Evolutionary conservation across 768 basidiomycete genomes (phyloP), one percentile per base, ranked within the genome.

Genomic region (Tremella yokohamensis): DNA sequence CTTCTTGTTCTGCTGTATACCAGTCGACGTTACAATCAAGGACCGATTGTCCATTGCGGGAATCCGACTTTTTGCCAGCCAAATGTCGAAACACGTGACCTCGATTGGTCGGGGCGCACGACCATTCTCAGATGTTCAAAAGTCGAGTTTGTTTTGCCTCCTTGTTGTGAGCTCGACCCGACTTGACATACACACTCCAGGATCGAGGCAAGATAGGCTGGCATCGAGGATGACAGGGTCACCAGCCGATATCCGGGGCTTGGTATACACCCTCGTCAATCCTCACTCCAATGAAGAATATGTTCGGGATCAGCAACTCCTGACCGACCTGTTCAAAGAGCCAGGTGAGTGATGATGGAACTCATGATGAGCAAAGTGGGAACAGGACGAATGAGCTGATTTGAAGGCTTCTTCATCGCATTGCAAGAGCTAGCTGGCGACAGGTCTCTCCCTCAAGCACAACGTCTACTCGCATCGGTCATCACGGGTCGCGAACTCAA

Each of bases 401-500:
- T 22, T 22, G 22, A 44, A 76, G 75, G 63, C 2, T 72, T 70
- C 58, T 67, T 73, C 54, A 52, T 70, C 9, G 64, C 62, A 13
- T 55, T 76, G 7, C 75, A 76, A 40, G 66, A 59, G 16, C 51
- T 63, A 11, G 67, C 72, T 19, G 61, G 60, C 1, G 66, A 73
- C 50, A 54, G 54, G 15, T 63, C 67, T 6, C 51, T 73, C 3
- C 49, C 62, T 2, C 63, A 65, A 39, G 68, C 66, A 12, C 69
- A 74, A 40, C 55, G 75, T 25, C 58, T 68, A 15, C 58, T 76
- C 42, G 64, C 71, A 8, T 68, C 67, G 13, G 60, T 76, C 20
- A 65, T 74, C 15, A 64, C 73, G 8, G 73, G 63, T 7, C 52
- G 75, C 40, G 75, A 76, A 55, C 57, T 74, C n/a, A 73, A 74